Evolutionary conservation across 129 eudicot genomes (phyloP).

Genomic region (Helianthus annuus): DNA sequence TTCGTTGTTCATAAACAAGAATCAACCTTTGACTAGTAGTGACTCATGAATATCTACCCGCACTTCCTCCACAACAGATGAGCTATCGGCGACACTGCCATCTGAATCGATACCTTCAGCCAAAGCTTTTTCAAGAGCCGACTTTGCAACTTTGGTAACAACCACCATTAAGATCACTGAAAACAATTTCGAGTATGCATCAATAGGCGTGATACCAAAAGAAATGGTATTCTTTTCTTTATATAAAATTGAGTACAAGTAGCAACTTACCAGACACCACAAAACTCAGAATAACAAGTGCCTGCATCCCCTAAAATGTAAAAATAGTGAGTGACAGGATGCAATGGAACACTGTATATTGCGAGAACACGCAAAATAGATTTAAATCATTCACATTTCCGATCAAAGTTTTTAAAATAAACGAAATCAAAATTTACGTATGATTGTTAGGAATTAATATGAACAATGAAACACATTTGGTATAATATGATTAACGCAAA

Average conservation of each 20-base stretch:
- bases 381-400: too few relatives aligned
- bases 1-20: constrained; percentile 6
- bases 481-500: not conserved
- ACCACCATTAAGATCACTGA: constrained; percentile 61
- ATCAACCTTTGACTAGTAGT: constrained; percentile 49
- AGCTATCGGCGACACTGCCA: constrained; percentile 17
- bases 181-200: constrained; percentile 16
- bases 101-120: constrained; percentile 62
- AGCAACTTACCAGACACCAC: constrained; percentile 65
- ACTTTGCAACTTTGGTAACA: constrained; percentile 78
- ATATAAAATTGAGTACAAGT: not conserved
- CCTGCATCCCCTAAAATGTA: constrained; percentile 51
- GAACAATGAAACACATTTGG: not conserved
- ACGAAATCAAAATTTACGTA: not conserved
- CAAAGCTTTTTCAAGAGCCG: constrained; percentile 79
- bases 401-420: too few relatives aligned
- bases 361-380: too few relatives aligned
- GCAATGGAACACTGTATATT: not conserved
- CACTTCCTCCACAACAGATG: constrained; percentile 41
- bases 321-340: not conserved
- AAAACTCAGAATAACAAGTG: constrained; percentile 54
- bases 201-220: not conserved
- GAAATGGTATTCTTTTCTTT: not conserved
- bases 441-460: too few relatives aligned
- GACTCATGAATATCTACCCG: constrained; percentile 56